Conservation (phyloP, 1,284 basidiomycete species). For the Trichosporon sp. region DNA sequence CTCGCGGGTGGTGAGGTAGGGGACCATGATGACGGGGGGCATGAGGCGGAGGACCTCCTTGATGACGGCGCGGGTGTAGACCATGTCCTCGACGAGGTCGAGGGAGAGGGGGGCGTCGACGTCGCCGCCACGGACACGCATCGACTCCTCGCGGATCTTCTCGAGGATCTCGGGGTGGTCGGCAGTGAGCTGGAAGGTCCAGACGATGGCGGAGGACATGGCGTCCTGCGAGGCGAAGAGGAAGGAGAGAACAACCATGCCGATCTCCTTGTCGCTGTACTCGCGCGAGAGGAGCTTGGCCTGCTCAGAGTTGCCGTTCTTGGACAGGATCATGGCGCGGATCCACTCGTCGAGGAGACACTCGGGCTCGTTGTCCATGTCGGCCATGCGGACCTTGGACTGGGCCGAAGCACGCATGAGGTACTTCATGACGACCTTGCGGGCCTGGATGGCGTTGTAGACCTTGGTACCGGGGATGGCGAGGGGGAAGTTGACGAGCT, state of each 20-base stretch:
- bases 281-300: constrained; percentile 64
- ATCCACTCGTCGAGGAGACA: constrained; percentile 96
- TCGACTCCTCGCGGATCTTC: constrained; percentile 91
- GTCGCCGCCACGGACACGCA: constrained; percentile 77
- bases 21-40: constrained; percentile 93
- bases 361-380: constrained; percentile 71
- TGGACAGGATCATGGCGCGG: constrained; percentile 66
- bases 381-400: constrained; percentile 82
- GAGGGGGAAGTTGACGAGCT: constrained; percentile 98
- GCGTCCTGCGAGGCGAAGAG: constrained; percentile 97
- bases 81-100: constrained; percentile 89
- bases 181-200: constrained; percentile 92
- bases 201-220: constrained; percentile 86
- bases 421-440: constrained; percentile 85
- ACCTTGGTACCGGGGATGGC: constrained; percentile 96
- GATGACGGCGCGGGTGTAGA: constrained; percentile 86
- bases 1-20: constrained; percentile 83
- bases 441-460: constrained; percentile 89
- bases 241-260: constrained; percentile 94
- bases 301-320: constrained; percentile 64
- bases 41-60: constrained; percentile 89
- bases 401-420: constrained; percentile 76
- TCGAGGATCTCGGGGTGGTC: constrained; percentile 86
- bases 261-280: constrained; percentile 93
- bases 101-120: constrained; percentile 78